A percentile compares a stretch with the other conserved stretches of the same genome.
phyloP scores from a whole-genome alignment of 768 basidiomycete species.

The Tephrocybe sp. region DNA sequence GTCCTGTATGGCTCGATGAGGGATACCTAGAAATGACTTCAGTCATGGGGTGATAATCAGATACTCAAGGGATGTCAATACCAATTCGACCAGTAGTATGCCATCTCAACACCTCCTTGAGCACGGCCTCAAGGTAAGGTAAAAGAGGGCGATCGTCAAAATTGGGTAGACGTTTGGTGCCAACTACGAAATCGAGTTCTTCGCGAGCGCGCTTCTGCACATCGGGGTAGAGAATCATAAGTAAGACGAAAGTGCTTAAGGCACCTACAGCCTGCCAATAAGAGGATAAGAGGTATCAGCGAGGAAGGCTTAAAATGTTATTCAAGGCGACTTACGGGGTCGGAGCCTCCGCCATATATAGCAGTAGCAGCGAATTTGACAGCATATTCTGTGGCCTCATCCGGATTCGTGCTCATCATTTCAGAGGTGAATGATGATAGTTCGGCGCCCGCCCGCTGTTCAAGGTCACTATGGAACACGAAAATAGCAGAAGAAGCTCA shows the following conservation, averaged over 20 bases:
- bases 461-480: neutral
- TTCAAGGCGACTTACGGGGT: constrained; percentile 29
- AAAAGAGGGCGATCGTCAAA: constrained; percentile 26
- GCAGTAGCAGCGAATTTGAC: constrained; percentile 37
- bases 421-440: constrained; percentile 41
- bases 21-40: constrained; percentile 6
- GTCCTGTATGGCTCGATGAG: constrained; percentile 14
- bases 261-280: constrained; percentile 21
- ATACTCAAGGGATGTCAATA: constrained; percentile 2
- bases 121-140: constrained; percentile 29
- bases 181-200: constrained; percentile 32
- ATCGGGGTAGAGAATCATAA: constrained; percentile 30
- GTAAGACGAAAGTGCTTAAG: constrained; percentile 28
- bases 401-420: constrained; percentile 30
- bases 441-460: constrained; percentile 34
- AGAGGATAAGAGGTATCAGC: too few species aligned
- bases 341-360: constrained; percentile 31
- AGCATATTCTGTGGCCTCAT: constrained; percentile 36
- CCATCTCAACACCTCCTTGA: constrained; percentile 32
- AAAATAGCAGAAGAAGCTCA: constrained; percentile 19
- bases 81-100: constrained; percentile 27
- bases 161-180: constrained; percentile 27
- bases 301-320: neutral
- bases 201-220: constrained; percentile 30
- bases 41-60: neutral